phyloP scores from a whole-genome alignment of 495 filamentous ascomycete species.

The Clohesyomyces aquaticus region DNA sequence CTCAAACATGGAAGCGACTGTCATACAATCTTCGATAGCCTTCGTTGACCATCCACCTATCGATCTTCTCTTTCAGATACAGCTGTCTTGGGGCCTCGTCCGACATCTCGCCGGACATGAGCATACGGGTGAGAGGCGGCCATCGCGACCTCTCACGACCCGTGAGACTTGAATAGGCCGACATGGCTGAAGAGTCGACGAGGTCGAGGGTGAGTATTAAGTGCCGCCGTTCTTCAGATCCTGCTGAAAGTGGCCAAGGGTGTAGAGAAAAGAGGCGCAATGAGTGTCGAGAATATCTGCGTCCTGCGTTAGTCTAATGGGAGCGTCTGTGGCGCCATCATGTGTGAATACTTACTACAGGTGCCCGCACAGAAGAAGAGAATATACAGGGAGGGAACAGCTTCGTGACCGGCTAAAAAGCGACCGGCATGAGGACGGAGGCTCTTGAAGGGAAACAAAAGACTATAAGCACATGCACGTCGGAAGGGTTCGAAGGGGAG shows the following conservation, averaged over 20 bases:
- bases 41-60: slow-evolving; percentile 74
- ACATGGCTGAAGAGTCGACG: slow-evolving; percentile 29
- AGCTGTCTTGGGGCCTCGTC: slow-evolving; percentile 64
- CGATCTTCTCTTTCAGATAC: slow-evolving; percentile 55
- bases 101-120: slow-evolving; percentile 61
- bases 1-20: not conserved
- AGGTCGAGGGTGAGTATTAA: slow-evolving; percentile 22
- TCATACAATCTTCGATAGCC: slow-evolving; percentile 73
- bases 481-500: slow-evolving; percentile 20
- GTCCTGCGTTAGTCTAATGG: slow-evolving; percentile 12
- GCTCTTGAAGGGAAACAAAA: slow-evolving; percentile 39
- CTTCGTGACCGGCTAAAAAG: slow-evolving; percentile 40
- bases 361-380: slow-evolving; percentile 43
- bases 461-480: slow-evolving; percentile 39
- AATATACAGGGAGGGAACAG: slow-evolving; percentile 32
- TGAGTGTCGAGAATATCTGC: slow-evolving; percentile 38
- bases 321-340: slow-evolving; percentile 16
- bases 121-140: slow-evolving; percentile 46
- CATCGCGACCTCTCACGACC: slow-evolving; percentile 45
- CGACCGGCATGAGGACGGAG: slow-evolving; percentile 40
- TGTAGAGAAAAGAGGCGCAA: slow-evolving; percentile 20
- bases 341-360: slow-evolving; percentile 30
- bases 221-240: slow-evolving; percentile 40
- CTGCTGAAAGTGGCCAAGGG: slow-evolving; percentile 41
- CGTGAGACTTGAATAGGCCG: slow-evolving; percentile 34